A percentile compares a stretch with the other conserved stretches of the same genome.
These are phyloP conservation scores for Linnemannia schmuckeri DNA, from an alignment of 192 early-diverging fungal genomes.

Conservation along the genomic window DNA sequence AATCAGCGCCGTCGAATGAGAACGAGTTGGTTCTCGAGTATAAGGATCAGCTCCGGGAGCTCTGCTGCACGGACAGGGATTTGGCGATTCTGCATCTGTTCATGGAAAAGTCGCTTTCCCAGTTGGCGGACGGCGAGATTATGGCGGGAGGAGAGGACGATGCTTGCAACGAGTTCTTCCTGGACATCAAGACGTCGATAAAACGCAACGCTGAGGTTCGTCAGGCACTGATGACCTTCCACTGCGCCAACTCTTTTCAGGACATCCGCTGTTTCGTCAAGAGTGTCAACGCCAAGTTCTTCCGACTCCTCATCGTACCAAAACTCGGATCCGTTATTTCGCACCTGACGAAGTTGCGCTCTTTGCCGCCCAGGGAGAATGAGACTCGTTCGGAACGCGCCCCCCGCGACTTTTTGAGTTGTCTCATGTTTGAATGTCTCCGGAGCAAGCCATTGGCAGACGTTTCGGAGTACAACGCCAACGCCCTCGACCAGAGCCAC, in stretches of 20 bases:
- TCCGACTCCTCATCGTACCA: conserved; percentile 64
- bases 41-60: conserved; percentile 44
- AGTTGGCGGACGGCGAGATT: conserved; percentile 61
- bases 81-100: conserved; percentile 65
- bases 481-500: conserved; percentile 34
- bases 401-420: conserved; percentile 38
- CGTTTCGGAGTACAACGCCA: conserved; percentile 28
- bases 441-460: conserved; percentile 58
- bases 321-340: conserved; percentile 60
- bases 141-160: conserved; percentile 55
- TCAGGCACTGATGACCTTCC: conserved; percentile 47
- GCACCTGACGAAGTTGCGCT: conserved; percentile 54
- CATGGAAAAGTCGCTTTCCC: conserved; percentile 62
- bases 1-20: conserved; percentile 11
- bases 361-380: conserved; percentile 28
- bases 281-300: conserved; percentile 58
- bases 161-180: conserved; percentile 55
- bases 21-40: conserved; percentile 35
- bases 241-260: conserved; percentile 52
- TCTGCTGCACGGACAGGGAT: conserved; percentile 55
- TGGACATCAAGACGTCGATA: conserved; percentile 51
- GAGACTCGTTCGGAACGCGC: background rate
- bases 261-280: conserved; percentile 72
- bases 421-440: conserved; percentile 66
- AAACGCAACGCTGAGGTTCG: conserved; percentile 38